Percentiles rank a stretch among this genome's conserved stretches.
Conservation (phyloP, 345 rosid genomes). For the Lepidium aucheri region DNA sequence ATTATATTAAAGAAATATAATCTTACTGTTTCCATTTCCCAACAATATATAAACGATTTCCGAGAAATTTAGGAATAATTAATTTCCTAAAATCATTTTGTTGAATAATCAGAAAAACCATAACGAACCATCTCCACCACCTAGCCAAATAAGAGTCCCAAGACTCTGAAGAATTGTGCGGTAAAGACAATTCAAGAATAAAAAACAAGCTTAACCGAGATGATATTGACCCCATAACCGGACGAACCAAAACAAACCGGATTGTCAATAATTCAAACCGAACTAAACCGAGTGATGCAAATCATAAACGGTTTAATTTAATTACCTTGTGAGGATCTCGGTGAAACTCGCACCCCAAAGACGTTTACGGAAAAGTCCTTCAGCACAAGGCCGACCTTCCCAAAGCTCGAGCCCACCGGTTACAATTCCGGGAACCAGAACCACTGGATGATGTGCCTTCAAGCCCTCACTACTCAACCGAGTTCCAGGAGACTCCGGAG, state of each 20-base stretch:
- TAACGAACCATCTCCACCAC: neutral
- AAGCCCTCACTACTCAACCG: slow-evolving; percentile 55
- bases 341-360: slow-evolving; percentile 75
- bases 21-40: neutral
- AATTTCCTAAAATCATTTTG: neutral
- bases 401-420: slow-evolving; percentile 74
- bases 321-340: slow-evolving; percentile 53
- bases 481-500: slow-evolving; percentile 41
- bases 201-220: neutral
- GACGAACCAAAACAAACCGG: neutral
- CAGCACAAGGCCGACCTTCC: slow-evolving; percentile 69
- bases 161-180: neutral
- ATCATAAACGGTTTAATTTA: neutral
- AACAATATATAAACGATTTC: neutral
- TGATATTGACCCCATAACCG: neutral
- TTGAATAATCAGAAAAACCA: too few species aligned
- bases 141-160: neutral
- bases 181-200: neutral
- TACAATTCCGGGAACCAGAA: slow-evolving; percentile 70
- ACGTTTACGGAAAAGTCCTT: slow-evolving; percentile 63
- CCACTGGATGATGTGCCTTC: slow-evolving; percentile 56
- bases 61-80: neutral
- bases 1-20: neutral
- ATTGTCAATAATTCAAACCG: neutral
- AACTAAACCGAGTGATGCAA: neutral